Percentiles rank a stretch among this genome's conserved stretches.
phyloP scores from a whole-genome alignment of 371 early-diverging fungal species.

The Thermomucor indicae-seudaticae region DNA sequence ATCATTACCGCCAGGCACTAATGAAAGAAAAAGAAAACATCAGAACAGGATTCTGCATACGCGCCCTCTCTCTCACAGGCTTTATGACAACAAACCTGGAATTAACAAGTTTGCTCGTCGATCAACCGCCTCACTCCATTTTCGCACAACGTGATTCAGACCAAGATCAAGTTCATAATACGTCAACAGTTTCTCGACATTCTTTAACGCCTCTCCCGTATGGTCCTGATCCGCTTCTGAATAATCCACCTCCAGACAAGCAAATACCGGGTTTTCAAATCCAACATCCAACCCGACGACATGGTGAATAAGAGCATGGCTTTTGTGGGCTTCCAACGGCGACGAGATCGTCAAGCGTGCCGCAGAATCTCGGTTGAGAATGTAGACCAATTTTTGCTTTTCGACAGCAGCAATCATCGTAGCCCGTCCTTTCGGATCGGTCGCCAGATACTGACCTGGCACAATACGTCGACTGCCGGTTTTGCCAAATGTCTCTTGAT shows the following conservation, averaged over 20 bases:
- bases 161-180: constrained; percentile 98
- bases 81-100: constrained; percentile 43
- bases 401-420: constrained; percentile 95
- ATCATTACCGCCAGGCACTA: constrained; percentile 89
- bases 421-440: constrained; percentile 96
- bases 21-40: too few species aligned
- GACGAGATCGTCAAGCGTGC: constrained; percentile 89
- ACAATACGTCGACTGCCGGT: constrained; percentile 88
- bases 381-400: constrained; percentile 93
- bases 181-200: constrained; percentile 80
- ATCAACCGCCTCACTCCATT: constrained; percentile 87
- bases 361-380: constrained; percentile 89
- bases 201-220: constrained; percentile 69
- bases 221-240: constrained; percentile 82
- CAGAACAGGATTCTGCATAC: too few species aligned
- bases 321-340: constrained; percentile 92
- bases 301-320: constrained; percentile 71
- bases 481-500: constrained; percentile 95
- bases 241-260: constrained; percentile 87
- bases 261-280: constrained; percentile 97
- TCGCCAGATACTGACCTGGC: constrained; percentile 93
- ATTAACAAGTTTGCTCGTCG: constrained; percentile 77
- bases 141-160: constrained; percentile 95
- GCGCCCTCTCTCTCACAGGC: background rate
- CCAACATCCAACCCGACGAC: constrained; percentile 94